phyloP scores from a whole-genome alignment of 768 basidiomycete species.

The Lactifluus piperatus region DNA sequence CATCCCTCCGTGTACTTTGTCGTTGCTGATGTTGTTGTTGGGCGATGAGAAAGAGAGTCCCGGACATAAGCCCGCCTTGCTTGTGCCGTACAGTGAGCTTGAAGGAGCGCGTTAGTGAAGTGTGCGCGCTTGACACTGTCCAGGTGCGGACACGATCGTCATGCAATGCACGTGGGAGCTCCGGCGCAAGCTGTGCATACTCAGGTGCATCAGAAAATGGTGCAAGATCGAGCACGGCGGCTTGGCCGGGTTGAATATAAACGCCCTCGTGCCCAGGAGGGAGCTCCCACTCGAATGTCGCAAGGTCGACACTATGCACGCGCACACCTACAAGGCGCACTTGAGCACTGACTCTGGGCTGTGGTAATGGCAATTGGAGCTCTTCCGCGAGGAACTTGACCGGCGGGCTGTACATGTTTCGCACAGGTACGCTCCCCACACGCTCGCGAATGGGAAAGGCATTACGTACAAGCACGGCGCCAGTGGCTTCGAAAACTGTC shows the following conservation, averaged over 20 bases:
- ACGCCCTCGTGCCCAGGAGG: slow-evolving; percentile 26
- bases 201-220: slow-evolving; percentile 38
- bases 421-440: slow-evolving; percentile 23
- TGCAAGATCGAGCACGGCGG: slow-evolving; percentile 46
- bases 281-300: slow-evolving; percentile 43
- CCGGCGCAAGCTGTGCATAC: slow-evolving; percentile 45
- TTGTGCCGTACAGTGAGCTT: slow-evolving; percentile 49
- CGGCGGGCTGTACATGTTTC: slow-evolving; percentile 53
- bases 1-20: slow-evolving; percentile 17
- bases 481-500: slow-evolving; percentile 41
- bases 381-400: slow-evolving; percentile 46
- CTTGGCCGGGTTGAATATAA: slow-evolving; percentile 36
- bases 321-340: slow-evolving; percentile 25
- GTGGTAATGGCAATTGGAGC: slow-evolving; percentile 23
- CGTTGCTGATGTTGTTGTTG: slow-evolving; percentile 32
- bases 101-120: slow-evolving; percentile 26
- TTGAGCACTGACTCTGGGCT: slow-evolving; percentile 22
- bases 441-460: slow-evolving; percentile 46
- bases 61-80: slow-evolving; percentile 45
- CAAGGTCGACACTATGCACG: slow-evolving; percentile 41
- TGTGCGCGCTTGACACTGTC: slow-evolving; percentile 41
- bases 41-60: slow-evolving; percentile 43
- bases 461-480: slow-evolving; percentile 43
- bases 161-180: slow-evolving; percentile 38
- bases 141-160: slow-evolving; percentile 60